A percentile compares a stretch with the other conserved stretches of the same genome.
These are phyloP conservation scores for Diplodia sapinea DNA, from an alignment of 2,329 filamentous ascomycete species.

Conservation along the genomic window DNA sequence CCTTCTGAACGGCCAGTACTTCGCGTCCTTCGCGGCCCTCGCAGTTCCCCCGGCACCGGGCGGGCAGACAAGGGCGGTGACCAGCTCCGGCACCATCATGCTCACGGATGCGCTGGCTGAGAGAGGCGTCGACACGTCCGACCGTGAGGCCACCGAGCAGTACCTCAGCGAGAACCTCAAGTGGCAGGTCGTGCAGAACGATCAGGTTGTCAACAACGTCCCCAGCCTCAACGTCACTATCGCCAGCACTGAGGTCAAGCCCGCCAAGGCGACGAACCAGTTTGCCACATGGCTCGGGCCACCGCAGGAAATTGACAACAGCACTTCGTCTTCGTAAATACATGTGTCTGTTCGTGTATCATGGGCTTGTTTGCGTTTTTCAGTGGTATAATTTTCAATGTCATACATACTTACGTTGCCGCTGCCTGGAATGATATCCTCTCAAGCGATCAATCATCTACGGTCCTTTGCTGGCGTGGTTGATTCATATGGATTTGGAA, in stretches of 20 bases:
- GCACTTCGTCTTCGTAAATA: neutral
- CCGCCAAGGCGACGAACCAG: constrained; percentile 33
- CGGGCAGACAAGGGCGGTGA: constrained; percentile 37
- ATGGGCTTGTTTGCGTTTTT: neutral
- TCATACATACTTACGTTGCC: neutral
- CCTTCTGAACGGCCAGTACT: constrained; percentile 40
- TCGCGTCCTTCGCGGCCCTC: constrained; percentile 44
- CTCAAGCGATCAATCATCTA: too few species aligned
- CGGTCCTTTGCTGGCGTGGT: too few species aligned
- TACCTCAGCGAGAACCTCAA: constrained; percentile 46
- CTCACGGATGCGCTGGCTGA: constrained; percentile 44
- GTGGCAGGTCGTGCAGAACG: constrained; percentile 44
- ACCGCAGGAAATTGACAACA: neutral
- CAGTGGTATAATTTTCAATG: neutral
- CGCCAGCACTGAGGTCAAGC: constrained; percentile 41
- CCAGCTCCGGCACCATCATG: constrained; percentile 39
- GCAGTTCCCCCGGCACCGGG: constrained; percentile 36
- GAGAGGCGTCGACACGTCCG: constrained; percentile 42
- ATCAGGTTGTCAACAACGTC: constrained; percentile 40
- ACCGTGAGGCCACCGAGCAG: constrained; percentile 42
- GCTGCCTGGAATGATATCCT: neutral
- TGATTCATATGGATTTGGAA: too few species aligned
- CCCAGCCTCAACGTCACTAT: constrained; percentile 45
- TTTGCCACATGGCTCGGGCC: neutral
- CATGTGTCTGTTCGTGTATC: neutral